Base-by-base conservation (phyloP, 345 rosid species). In the Punica granatum region DNA sequence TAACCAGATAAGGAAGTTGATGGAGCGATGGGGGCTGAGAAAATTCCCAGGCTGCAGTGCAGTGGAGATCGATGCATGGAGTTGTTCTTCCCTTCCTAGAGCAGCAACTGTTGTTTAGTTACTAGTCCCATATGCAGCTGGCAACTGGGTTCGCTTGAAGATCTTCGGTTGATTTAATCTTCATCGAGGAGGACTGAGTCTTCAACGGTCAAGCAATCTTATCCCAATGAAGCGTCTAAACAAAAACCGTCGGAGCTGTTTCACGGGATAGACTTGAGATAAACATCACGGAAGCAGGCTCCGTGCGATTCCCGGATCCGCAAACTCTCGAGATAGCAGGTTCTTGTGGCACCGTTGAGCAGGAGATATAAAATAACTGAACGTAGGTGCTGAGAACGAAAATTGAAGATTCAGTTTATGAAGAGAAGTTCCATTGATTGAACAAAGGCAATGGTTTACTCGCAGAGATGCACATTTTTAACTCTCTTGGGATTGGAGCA, bases 1-100 rank as follows among this genome's bases (percentile, higher is more conserved):
- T 69, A 82, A 77, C 70, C 74, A 79, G 66, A 79, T 86, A 39
- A 86, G 91, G 48, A 84, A 84, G 66, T 46, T 92, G 80, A 92
- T 92, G 97, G 86, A 79, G 71, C 84, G 78, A 33, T 83, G 81
- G 74, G 80, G 85, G 34, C 67, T 90, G 67, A 80, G 72, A 70
- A 92, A 90, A 74, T 72, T 65, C 64, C 81, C 92, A 25, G 95
- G 84, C 21, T 70, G 60, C 62, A 92, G 92, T 75, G 67, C 66
- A 14, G 72, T 83, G 78, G 84, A 82, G 80, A 78, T 75, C 74
- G 88, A 82, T 69, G 46, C 31, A 43, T 60, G 32, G 32, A 41
- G 64, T 33, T 67, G 72, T 49, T 48, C 71, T 16, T 71, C 75
- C 53, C 44, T 62, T 33, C 63, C 74, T 23, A 70, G 65, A 53